A percentile compares a stretch with the other conserved stretches of the same genome.
These are phyloP conservation scores for Adansonia gregorii DNA, from an alignment of 441 rosid genomes.

Conservation along the genomic window DNA sequence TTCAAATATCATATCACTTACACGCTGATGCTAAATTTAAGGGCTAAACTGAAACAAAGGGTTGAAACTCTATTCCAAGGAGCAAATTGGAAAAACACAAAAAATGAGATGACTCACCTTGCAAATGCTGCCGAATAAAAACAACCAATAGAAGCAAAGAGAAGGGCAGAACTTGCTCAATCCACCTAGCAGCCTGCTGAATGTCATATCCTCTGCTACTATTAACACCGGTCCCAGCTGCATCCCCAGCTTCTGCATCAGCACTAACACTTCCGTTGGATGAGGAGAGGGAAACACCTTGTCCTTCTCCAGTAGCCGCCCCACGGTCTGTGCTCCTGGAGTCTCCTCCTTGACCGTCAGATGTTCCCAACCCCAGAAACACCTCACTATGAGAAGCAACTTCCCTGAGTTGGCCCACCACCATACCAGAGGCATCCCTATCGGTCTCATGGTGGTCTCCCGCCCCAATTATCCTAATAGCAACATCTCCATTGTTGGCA, in stretches of 20 bases:
- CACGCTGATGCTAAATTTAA: background rate
- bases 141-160: slow-evolving; percentile 76
- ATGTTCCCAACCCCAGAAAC: slow-evolving; percentile 33
- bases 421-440: slow-evolving; percentile 53
- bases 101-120: slow-evolving; percentile 44
- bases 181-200: slow-evolving; percentile 84
- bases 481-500: slow-evolving; percentile 69
- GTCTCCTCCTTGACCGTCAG: slow-evolving; percentile 52
- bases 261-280: slow-evolving; percentile 39
- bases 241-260: slow-evolving; percentile 52
- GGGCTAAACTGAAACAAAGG: background rate
- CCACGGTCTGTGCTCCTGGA: slow-evolving; percentile 47
- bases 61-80: background rate
- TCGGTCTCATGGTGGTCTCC: slow-evolving; percentile 70
- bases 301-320: slow-evolving; percentile 46
- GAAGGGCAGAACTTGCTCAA: slow-evolving; percentile 78
- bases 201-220: slow-evolving; percentile 73
- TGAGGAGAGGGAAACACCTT: slow-evolving; percentile 49
- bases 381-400: slow-evolving; percentile 44
- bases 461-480: slow-evolving; percentile 89
- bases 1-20: background rate
- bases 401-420: slow-evolving; percentile 53
- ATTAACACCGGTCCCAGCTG: slow-evolving; percentile 35
- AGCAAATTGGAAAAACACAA: background rate
- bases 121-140: slow-evolving; percentile 83